phyloP scores from a whole-genome alignment of 2,329 filamentous ascomycete species.

The Colletotrichum chlorophyti region DNA sequence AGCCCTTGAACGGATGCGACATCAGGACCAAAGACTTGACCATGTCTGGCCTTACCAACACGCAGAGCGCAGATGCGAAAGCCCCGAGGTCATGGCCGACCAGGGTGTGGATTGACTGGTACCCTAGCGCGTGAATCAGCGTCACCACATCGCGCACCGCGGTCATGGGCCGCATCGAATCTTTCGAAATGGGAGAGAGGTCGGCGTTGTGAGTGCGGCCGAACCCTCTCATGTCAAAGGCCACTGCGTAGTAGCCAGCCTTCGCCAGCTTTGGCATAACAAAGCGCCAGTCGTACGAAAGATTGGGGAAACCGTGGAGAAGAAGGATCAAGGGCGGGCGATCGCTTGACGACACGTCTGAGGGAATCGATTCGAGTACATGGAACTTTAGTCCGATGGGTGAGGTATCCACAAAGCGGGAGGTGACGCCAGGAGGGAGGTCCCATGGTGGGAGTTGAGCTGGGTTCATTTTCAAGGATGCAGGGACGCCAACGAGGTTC shows the following conservation, averaged over 20 bases:
- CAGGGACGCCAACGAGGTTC: not conserved
- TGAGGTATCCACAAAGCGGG: conserved; percentile 57
- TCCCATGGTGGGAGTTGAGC: not conserved
- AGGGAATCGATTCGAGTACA: conserved; percentile 58
- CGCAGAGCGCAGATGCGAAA: conserved; percentile 64
- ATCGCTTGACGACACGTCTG: conserved; percentile 35
- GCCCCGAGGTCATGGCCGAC: conserved; percentile 74
- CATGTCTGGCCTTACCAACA: conserved; percentile 68
- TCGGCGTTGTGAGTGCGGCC: conserved; percentile 56
- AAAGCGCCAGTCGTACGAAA: conserved; percentile 74
- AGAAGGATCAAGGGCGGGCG: conserved; percentile 62
- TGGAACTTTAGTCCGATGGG: conserved; percentile 67
- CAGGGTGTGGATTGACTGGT: conserved; percentile 62
- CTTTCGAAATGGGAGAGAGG: conserved; percentile 35
- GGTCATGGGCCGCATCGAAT: conserved; percentile 55
- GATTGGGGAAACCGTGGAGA: conserved; percentile 72
- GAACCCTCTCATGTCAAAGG: conserved; percentile 72
- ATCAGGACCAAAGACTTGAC: conserved; percentile 68
- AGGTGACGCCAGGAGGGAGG: conserved; percentile 60
- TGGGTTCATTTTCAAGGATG: not conserved
- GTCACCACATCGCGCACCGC: conserved; percentile 68
- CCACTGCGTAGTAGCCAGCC: conserved; percentile 69
- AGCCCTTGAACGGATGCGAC: conserved; percentile 68
- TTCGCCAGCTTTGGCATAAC: conserved; percentile 64
- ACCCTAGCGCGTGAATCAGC: conserved; percentile 66